These are phyloP conservation scores for Lathyrus sativus DNA, from an alignment of 306 rosid genomes.

Conservation along the genomic window DNA sequence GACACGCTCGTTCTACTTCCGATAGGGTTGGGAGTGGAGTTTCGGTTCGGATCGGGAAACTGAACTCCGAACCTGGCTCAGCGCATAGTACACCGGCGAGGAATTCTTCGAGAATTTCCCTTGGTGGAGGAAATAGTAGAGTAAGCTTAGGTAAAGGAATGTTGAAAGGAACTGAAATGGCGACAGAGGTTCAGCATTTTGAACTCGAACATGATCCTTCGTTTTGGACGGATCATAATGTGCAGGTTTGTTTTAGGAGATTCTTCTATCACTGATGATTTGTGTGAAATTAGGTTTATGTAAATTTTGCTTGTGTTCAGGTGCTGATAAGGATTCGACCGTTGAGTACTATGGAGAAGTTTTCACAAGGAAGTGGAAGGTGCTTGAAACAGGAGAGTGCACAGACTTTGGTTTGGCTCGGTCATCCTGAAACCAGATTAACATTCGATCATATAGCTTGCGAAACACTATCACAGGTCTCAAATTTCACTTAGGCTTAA, in stretches of 20 bases:
- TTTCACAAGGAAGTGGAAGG: conserved; percentile 68
- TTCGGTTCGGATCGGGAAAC: conserved; percentile 50
- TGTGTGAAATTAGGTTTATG: conserved; percentile 21
- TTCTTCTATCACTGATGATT: background rate
- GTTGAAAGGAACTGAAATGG: conserved; percentile 43
- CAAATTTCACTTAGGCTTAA: background rate
- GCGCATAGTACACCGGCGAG: conserved; percentile 72
- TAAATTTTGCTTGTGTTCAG: conserved; percentile 46
- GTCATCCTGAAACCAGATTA: conserved; percentile 93
- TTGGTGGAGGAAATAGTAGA: conserved; percentile 58
- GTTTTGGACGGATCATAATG: conserved; percentile 93
- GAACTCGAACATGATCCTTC: conserved; percentile 72
- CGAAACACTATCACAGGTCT: conserved; percentile 79
- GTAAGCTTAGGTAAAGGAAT: conserved; percentile 49
- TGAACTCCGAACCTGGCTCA: conserved; percentile 71
- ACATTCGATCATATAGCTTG: conserved; percentile 91
- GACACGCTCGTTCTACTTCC: conserved; percentile 39
- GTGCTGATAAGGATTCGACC: conserved; percentile 90
- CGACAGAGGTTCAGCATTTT: conserved; percentile 54
- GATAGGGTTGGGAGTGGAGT: conserved; percentile 45
- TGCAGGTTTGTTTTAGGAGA: conserved; percentile 56
- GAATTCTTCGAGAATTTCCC: conserved; percentile 53
- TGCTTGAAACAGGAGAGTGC: conserved; percentile 87
- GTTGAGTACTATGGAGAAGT: conserved; percentile 64
- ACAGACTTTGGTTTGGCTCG: conserved; percentile 79